Base-by-base conservation (phyloP, 331 rosid species). In the Quercus phellos region DNA sequence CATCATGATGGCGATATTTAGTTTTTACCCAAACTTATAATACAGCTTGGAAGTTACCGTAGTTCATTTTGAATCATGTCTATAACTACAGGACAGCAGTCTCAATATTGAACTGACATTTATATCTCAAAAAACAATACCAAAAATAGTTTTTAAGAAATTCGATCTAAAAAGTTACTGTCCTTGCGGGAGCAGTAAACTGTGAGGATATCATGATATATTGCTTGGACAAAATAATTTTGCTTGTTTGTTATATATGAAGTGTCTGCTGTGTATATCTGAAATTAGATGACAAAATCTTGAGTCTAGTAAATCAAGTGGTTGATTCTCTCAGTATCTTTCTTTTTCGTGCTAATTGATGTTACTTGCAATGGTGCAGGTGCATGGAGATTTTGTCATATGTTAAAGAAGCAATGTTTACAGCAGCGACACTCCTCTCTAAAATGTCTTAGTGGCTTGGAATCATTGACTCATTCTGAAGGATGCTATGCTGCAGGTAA, bases 361-460 rank as follows among this genome's bases (percentile, higher is more conserved):
- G 21, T 43, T 14, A 73, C 67, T 51, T 66, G 56, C 77, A 61
- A 75, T 77, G 81, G 35, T 83, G 80, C 72, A 94, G 98, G 91
- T 68, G 66, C 22, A 77, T 89, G 89, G 94, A 88, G 82, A 84
- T 92, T 59, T 70, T 27, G 19, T 59, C 86, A 13, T 55, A 53
- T 14, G 89, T 84, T 21, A 87, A 76, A 77, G 89, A 87, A 76
- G 87, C 87, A 30, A 26, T 87, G 3, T 85, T 82, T 70, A 51
- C 78, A 12, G 91, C 91, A 22, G 87, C 87, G 46, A 74, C 85
- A 26, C 85, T 82, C 24, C n/a, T 87, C 74, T 87, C 85, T 27
- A 50, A 72, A 55, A 61, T 68, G 55, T 77, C 53, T 4, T 75
- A 80, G 80, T 66, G 50, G 19, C 63, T 22, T 8, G 51, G 71